A percentile compares a stretch with the other conserved stretches of the same genome.
These are phyloP conservation scores for Solanum pennellii DNA, from an alignment of 257 asterid genomes.

Conservation along the genomic window DNA sequence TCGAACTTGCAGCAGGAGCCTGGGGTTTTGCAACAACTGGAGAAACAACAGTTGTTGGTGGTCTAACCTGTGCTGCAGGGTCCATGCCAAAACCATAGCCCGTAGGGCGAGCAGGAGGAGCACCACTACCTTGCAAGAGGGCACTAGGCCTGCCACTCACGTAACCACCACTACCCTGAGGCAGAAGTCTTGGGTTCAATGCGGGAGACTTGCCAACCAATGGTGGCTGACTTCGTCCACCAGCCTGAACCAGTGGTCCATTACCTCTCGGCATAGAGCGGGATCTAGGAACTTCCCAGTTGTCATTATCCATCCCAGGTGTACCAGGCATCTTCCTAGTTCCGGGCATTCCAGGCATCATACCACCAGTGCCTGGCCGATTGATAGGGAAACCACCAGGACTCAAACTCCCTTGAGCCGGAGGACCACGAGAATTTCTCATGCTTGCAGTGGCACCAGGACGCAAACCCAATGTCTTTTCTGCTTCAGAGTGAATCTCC, in stretches of 20 bases:
- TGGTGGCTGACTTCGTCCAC: slow-evolving; percentile 48
- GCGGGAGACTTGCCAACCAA: slow-evolving; percentile 44
- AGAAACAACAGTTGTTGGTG: slow-evolving; percentile 11
- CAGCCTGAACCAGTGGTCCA: slow-evolving; percentile 24
- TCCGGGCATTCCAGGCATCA: slow-evolving; percentile 99
- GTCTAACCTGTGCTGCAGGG: slow-evolving; percentile 25
- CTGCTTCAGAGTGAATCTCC: slow-evolving; percentile 97
- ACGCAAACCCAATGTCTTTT: slow-evolving; percentile 79
- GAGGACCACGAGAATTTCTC: slow-evolving; percentile 46
- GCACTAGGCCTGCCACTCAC: slow-evolving; percentile 54
- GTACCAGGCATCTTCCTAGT: slow-evolving; percentile 74
- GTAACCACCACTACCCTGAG: slow-evolving; percentile 63
- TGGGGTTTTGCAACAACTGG: slow-evolving; percentile 28
- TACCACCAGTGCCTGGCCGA: slow-evolving; percentile 82
- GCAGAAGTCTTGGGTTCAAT: slow-evolving; percentile 39
- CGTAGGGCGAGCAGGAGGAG: slow-evolving; percentile 23
- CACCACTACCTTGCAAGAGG: slow-evolving; percentile 59
- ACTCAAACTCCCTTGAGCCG: slow-evolving; percentile 49
- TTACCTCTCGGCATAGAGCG: slow-evolving; percentile 80
- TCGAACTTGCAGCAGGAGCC: slow-evolving; percentile 24
- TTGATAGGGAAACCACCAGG: slow-evolving; percentile 65
- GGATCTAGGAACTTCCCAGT: slow-evolving; percentile 80
- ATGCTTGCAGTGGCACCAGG: slow-evolving; percentile 91
- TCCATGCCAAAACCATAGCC: slow-evolving; percentile 22
- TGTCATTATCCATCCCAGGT: slow-evolving; percentile 64